Evolutionary conservation across 2,329 filamentous ascomycete genomes (phyloP), one percentile per base, ranked within the genome.

Genomic region (Metarhizium guizhouense): DNA sequence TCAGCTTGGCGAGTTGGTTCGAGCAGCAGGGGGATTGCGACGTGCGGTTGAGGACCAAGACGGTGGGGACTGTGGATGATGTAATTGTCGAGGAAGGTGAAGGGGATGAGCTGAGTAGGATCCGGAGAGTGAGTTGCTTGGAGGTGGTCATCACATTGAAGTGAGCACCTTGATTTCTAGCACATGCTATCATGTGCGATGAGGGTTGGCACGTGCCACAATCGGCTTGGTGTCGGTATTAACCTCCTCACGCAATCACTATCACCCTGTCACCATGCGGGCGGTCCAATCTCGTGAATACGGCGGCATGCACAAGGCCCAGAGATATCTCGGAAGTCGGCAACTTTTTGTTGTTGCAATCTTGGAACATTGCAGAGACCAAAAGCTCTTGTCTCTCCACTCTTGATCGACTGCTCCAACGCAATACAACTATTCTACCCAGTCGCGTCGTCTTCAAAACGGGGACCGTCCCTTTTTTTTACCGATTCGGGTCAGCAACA

Each of bases 31-130:
- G 68, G 13, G 82, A 83, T 58, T 85, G 81, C 59, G 65, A 69
- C 5, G 83, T 90, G 1, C 71, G 74, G 61, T 64, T 89, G 53
- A 74, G 76, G 65, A 89, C 86, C 49, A 78, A 80, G 56, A 87
- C 79, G 52, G 74, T 87, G 16, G 76, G 75, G n/a, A 80, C 83
- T 2, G 76, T 90, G 48, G 87, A 91, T 64, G 86, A 90, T 67
- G 72, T 90, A 34, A 72, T 83, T 14, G 64, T 65, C 1, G 71
- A 70, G 20, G 72, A 68, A 1, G 74, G 68, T 1, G 71, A 69
- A 1, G 66, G 59, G 7, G 72, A 71, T 51, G 67, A 71, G 38
- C 68, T 70, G 53, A 74, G 67, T 30, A 67, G 80, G 18, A 63
- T 76, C 16, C 70, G 80, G 59, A 76, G 74, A 66, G 60, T 82